These are phyloP conservation scores for Phyllosticta citriasiana DNA, from an alignment of 2,329 filamentous ascomycete species.

Conservation along the genomic window DNA sequence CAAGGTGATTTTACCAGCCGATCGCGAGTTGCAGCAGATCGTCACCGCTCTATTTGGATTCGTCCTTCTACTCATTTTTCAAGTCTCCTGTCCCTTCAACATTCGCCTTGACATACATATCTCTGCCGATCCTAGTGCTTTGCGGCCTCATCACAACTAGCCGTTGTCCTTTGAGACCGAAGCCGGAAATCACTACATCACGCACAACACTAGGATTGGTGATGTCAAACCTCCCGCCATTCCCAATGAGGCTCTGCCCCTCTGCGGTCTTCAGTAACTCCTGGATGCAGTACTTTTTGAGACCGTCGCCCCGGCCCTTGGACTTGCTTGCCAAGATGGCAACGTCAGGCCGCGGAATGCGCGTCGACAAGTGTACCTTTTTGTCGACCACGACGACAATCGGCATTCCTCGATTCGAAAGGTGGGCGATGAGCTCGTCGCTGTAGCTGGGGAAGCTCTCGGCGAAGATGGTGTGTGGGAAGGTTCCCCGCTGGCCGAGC, in stretches of 20 bases:
- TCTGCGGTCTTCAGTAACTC: neutral
- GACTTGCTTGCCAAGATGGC: neutral
- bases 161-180: no score
- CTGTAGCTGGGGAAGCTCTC: conserved; percentile 47
- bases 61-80: no score
- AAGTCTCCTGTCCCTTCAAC: no score
- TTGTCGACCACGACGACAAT: conserved; percentile 73
- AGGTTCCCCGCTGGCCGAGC: conserved; percentile 1
- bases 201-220: neutral
- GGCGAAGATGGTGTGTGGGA: conserved; percentile 31
- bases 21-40: no score
- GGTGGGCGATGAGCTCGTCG: conserved; percentile 40
- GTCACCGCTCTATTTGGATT: no score
- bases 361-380: conserved; percentile 53
- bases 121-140: no score
- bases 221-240: neutral
- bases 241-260: neutral
- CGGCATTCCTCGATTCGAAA: conserved; percentile 41
- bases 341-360: neutral
- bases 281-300: neutral
- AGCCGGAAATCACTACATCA: no score
- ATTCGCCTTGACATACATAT: no score
- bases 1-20: no score
- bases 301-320: neutral
- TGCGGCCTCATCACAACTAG: no score